These are phyloP conservation scores for Nothophytophthora sp. DNA, from an alignment of 352 stramenopile genomes.

Conservation along the genomic window DNA sequence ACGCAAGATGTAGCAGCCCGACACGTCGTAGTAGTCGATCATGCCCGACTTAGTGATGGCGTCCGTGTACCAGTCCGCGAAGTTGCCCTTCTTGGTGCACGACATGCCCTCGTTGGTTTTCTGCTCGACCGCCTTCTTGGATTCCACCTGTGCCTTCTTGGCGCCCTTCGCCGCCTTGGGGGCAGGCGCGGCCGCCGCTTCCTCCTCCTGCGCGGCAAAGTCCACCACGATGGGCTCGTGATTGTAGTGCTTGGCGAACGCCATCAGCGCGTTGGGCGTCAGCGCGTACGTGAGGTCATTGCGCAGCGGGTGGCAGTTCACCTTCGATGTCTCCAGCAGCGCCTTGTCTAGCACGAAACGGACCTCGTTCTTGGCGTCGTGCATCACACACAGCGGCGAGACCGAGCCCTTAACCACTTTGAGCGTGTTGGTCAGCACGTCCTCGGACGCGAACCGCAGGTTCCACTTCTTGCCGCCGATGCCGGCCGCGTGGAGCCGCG, in stretches of 20 bases:
- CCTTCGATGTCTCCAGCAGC: conserved; percentile 71
- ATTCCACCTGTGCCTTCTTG: conserved; percentile 31
- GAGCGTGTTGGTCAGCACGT: conserved; percentile 82
- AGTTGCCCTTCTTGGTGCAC: conserved; percentile 95
- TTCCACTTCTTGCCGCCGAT: conserved; percentile 91
- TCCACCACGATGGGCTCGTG: conserved; percentile 91
- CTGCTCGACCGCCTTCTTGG: conserved; percentile 70
- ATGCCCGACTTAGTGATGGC: conserved; percentile 97
- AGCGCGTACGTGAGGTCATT: conserved; percentile 94
- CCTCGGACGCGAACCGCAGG: conserved; percentile 92
- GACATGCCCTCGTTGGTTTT: conserved; percentile 89
- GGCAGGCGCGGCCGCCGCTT: conserved; percentile 10
- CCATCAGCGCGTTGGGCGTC: conserved; percentile 70
- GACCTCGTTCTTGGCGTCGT: conserved; percentile 83
- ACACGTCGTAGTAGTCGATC: conserved; percentile 99
- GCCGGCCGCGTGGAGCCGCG: conserved; percentile 66
- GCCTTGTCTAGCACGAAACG: conserved; percentile 93
- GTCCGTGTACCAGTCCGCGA: conserved; percentile 98
- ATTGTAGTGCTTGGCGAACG: conserved; percentile 86
- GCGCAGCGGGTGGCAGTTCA: conserved; percentile 92
- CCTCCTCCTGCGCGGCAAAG: conserved; percentile 58
- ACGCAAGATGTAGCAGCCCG: conserved; percentile 99
- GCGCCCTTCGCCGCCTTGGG: conserved; percentile 47
- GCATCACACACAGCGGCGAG: conserved; percentile 91
- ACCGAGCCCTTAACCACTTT: conserved; percentile 94